phyloP scores from a whole-genome alignment of 2,329 filamentous ascomycete species.

The Fusarium graminum region DNA sequence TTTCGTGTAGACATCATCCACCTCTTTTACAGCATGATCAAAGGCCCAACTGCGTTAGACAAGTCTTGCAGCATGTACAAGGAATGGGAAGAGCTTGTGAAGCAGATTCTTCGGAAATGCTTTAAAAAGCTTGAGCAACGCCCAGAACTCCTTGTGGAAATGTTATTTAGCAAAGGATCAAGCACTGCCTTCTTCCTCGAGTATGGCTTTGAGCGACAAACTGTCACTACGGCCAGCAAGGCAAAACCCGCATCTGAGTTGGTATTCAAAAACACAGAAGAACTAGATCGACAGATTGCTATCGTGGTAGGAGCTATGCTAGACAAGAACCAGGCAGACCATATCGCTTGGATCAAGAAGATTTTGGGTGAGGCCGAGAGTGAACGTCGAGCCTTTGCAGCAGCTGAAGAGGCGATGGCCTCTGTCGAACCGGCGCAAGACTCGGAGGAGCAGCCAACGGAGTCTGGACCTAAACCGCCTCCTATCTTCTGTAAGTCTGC shows the following conservation, averaged over 20 bases:
- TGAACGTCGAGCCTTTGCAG: constrained; percentile 83
- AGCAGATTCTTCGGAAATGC: constrained; percentile 84
- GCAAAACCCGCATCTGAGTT: constrained; percentile 82
- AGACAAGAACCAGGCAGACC: constrained; percentile 81
- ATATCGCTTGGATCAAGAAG: constrained; percentile 85
- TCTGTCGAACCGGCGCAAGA: constrained; percentile 53
- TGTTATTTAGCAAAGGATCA: constrained; percentile 94
- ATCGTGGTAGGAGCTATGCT: constrained; percentile 84
- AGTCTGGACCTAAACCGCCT: constrained; percentile 49
- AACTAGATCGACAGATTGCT: constrained; percentile 78
- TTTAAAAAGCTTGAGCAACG: constrained; percentile 87
- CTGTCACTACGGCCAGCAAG: constrained; percentile 71
- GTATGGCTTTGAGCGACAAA: constrained; percentile 88
- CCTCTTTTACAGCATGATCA: constrained; percentile 90
- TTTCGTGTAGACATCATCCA: constrained; percentile 93
- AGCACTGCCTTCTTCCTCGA: constrained; percentile 88
- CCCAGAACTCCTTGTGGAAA: constrained; percentile 87
- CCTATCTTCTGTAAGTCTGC: constrained; percentile 53
- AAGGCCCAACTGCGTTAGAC: constrained; percentile 83
- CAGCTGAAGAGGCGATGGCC: constrained; percentile 72
- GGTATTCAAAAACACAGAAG: constrained; percentile 80
- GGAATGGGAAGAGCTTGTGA: constrained; percentile 92
- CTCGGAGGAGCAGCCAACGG: constrained; percentile 47
- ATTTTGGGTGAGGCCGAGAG: constrained; percentile 75
- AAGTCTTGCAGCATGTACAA: constrained; percentile 75